Percentiles rank a stretch among this genome's conserved stretches.
Conservation (phyloP, 148 eudicot genomes). For the Rhododendron molle region DNA sequence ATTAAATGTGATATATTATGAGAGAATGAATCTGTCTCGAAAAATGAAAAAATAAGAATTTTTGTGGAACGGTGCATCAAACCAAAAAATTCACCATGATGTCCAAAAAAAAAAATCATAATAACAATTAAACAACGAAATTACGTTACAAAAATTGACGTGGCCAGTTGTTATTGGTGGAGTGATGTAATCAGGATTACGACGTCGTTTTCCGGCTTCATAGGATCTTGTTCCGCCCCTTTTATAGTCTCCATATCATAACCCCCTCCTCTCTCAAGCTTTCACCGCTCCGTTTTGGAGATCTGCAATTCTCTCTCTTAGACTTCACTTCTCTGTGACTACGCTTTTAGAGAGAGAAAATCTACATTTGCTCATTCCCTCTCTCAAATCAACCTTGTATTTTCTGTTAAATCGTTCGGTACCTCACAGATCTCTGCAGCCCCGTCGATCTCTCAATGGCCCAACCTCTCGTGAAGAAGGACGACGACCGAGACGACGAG, state of each 20-base stretch:
- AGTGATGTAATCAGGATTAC: neutral
- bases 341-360: neutral
- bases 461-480: conserved; percentile 77
- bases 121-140: too few relatives aligned
- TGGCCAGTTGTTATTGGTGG: neutral
- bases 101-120: neutral
- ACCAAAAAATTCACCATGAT: neutral
- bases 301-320: conserved; percentile 3
- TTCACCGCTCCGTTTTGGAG: neutral
- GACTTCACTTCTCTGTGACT: neutral
- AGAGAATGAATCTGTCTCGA: too few relatives aligned
- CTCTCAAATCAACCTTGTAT: neutral
- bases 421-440: conserved; percentile 19
- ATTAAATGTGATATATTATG: too few relatives aligned
- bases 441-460: conserved; percentile 47
- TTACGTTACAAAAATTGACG: neutral
- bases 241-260: neutral
- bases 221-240: neutral
- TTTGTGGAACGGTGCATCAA: too few relatives aligned
- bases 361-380: neutral
- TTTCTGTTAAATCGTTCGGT: neutral
- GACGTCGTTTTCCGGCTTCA: neutral
- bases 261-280: neutral
- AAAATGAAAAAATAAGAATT: too few relatives aligned
- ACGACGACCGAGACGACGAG: conserved; percentile 92